A percentile compares a stretch with the other conserved stretches of the same genome.
Conservation (phyloP, 345 rosid species). For the Pistacia vera region DNA sequence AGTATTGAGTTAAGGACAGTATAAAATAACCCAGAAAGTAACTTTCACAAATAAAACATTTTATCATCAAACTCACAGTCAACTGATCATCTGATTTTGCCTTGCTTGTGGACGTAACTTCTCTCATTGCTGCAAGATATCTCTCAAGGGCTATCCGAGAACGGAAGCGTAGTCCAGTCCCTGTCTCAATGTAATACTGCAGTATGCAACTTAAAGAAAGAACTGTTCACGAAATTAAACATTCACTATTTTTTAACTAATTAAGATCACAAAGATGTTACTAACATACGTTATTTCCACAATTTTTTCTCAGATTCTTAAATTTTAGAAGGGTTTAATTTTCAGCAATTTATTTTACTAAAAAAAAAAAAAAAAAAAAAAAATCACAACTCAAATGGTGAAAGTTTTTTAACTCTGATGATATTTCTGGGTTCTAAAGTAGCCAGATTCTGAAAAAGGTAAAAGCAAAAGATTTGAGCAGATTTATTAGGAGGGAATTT, state of each 20-base stretch:
- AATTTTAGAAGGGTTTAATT: neutral
- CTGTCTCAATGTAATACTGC: conserved; percentile 48
- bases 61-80: conserved; percentile 8
- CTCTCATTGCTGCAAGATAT: conserved; percentile 19
- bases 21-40: neutral
- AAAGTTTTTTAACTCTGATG: neutral
- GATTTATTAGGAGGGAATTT: neutral
- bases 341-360: neutral
- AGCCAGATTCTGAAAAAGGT: neutral
- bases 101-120: conserved; percentile 10
- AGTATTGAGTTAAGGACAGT: neutral
- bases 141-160: conserved; percentile 34
- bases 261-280: neutral
- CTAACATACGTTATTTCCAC: neutral
- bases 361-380: neutral
- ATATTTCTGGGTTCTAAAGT: neutral
- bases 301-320: neutral
- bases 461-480: neutral
- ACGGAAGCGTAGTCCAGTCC: conserved; percentile 34
- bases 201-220: conserved; percentile 7
- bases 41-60: neutral
- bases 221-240: neutral
- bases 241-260: neutral
- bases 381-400: neutral
- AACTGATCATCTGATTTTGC: conserved; percentile 16